Evolutionary conservation across 208 protist species (phyloP), one percentile per base, ranked within the genome.

Genomic region (Entamoeba dispar): DNA sequence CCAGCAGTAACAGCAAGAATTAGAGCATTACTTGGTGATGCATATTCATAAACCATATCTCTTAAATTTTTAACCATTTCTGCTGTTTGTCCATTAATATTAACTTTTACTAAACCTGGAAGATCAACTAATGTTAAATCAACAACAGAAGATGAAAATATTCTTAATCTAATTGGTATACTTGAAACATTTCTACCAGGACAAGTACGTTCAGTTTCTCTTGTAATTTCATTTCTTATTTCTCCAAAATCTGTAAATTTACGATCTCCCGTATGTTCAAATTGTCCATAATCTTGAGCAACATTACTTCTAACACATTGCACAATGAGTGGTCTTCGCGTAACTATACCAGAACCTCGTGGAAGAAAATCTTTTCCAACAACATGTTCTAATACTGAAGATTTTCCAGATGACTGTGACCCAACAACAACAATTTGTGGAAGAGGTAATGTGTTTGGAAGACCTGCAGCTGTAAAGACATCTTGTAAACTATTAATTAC

Each of bases 71-170:
- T 94, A 92, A 98, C 98, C 94, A 99, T 99, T 94, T 99, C 97
- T 92, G 97, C 96, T 15, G 98, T 97, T 96, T 99, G 98, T 93
- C 99, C 98, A 15, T 97, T 98, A 57, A 99, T 97, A 27, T 98
- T 96, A 38, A 98, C 98, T 96, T 99, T 99, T 12, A 99, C 99
- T 17, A 99, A 96, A 93, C 99, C 99, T 27, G 99, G 99, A 38
- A 99, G 95, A 97, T 99, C 99, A 8, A 99, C 98, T 14, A 99
- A 96, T 31, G 98, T 99, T 0, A 99, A 96, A 95, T 99, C 98
- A 49, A 99, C 95, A 52, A 99, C 98, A 47, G 96, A 49, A 47
- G 96, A 95, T n/a, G 96, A 97, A 93, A 94, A 96, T 12, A 97
- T 95, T 92, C 98, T 98, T 5, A 99, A 96, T 94, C 97, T 97